Evolutionary conservation across 2,329 filamentous ascomycete species (phyloP), one percentile per base, ranked within the genome.

Genomic region (Sphaerulina vaccinii): DNA sequence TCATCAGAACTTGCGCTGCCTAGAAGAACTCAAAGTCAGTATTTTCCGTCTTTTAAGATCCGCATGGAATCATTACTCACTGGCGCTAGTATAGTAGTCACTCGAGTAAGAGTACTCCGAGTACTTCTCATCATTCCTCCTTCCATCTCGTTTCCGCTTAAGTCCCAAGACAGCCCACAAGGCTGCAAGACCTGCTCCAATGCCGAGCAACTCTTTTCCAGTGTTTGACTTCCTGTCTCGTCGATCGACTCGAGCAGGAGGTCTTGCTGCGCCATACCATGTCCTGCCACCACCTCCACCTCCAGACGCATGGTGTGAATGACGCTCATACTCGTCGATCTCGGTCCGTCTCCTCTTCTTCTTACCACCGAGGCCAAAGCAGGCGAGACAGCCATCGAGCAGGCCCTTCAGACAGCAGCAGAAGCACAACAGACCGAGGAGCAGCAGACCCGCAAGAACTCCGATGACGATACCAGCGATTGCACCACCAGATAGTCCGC

Each of bases 391-490:
- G 24, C 75, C 78, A 57, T 81, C 76, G 51, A 81, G 70, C 18
- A 85, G 61, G 39, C 75, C 78, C 57, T 81, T 76, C 36, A 75
- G 66, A 61, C 74, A 83, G 74, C 86, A 88, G 78, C 83, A 90
- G 73, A 88, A 84, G 75, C 86, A 90, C 64, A 90, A 72, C 6
- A 88, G 77, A 3, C 85, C 73, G 18, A 91, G 79, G 2, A 91
- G 74, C 35, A 79, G 70, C 29, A 90, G 75, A 56, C 85, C 87
- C 11, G 79, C 79, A 42, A 91, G 76, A 9, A 82, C 80, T 56
- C 87, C 87, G 50, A 91, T 84, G 59, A 91, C 87, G 63, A 91
- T 91, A 54, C 87, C 87, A 13, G 88, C 87, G 62, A 91, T 91
- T 54, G 86, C 87, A 46, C 87, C 87, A 37, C 77, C 80, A 62